These are phyloP conservation scores for Pleurotus tuoliensis DNA, from an alignment of 768 basidiomycete species.

Conservation along the genomic window DNA sequence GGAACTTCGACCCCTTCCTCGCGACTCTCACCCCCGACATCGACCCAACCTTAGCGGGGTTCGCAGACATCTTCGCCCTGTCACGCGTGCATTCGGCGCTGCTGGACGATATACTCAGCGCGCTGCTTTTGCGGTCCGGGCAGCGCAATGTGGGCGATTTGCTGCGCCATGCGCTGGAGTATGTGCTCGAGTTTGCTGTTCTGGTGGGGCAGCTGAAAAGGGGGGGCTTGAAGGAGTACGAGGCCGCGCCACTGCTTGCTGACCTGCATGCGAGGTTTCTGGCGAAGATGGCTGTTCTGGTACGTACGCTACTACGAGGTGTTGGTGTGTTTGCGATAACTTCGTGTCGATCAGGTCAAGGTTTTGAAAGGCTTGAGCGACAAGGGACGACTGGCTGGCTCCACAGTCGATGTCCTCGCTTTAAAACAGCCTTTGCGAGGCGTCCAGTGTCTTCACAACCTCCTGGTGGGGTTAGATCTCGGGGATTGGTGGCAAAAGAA, in stretches of 20 bases:
- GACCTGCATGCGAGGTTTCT: conserved; percentile 52
- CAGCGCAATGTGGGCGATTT: conserved; percentile 66
- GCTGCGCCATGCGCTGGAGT: conserved; percentile 57
- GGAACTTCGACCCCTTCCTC: conserved; percentile 72
- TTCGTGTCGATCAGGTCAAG: conserved; percentile 37
- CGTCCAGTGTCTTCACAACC: conserved; percentile 48
- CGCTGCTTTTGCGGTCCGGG: conserved; percentile 66
- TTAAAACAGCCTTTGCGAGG: conserved; percentile 41
- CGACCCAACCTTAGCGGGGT: conserved; percentile 22
- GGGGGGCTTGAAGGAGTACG: conserved; percentile 55
- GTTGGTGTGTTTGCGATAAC: too few relatives aligned
- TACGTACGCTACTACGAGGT: conserved; percentile 27
- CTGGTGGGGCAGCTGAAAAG: conserved; percentile 58
- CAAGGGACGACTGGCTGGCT: conserved; percentile 30
- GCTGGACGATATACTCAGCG: conserved; percentile 71
- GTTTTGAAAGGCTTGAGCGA: conserved; percentile 55
- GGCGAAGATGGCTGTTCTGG: conserved; percentile 52
- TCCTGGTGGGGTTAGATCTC: conserved; percentile 50
- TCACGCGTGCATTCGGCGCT: conserved; percentile 62
- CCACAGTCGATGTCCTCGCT: not conserved
- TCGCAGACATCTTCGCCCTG: conserved; percentile 74
- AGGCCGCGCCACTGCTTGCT: conserved; percentile 55
- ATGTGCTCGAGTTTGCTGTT: conserved; percentile 64
- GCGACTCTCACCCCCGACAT: conserved; percentile 26
- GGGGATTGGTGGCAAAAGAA: conserved; percentile 51